A percentile compares a stretch with the other conserved stretches of the same genome.
Conservation (phyloP, 495 filamentous ascomycete species). For the Neurospora sp. region DNA sequence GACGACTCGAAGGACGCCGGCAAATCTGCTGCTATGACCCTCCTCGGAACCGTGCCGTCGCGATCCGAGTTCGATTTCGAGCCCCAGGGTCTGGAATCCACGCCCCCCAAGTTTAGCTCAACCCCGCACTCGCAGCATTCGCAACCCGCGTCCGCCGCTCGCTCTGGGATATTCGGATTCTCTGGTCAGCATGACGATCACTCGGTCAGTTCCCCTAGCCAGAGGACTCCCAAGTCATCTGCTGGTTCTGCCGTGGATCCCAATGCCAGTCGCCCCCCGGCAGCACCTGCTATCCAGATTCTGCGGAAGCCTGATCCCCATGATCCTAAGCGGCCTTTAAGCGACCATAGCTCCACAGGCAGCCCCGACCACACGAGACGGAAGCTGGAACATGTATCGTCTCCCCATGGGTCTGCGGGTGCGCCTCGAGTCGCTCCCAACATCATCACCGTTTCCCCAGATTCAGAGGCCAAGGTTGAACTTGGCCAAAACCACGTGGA, state of each 20-base stretch:
- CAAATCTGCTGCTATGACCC: conserved; percentile 16
- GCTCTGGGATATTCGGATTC: conserved; percentile 13
- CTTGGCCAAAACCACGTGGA: conserved; percentile 1
- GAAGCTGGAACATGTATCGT: conserved; percentile 34
- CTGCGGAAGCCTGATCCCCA: conserved; percentile 28
- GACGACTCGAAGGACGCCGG: conserved; percentile 13
- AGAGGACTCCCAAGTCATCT: conserved; percentile 31
- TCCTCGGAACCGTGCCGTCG: conserved; percentile 18
- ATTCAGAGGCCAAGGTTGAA: conserved; percentile 7
- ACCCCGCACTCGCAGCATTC: conserved; percentile 31
- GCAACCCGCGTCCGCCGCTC: conserved; percentile 19
- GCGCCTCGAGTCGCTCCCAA: conserved; percentile 1
- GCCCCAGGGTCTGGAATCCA: conserved; percentile 22
- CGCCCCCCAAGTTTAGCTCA: conserved; percentile 26
- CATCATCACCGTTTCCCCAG: conserved; percentile 7
- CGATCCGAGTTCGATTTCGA: conserved; percentile 29
- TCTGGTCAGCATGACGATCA: conserved; percentile 15
- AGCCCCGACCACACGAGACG: conserved; percentile 35
- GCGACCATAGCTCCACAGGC: conserved; percentile 25
- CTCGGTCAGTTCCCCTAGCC: conserved; percentile 22
- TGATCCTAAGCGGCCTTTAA: conserved; percentile 29
- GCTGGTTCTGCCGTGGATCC: conserved; percentile 2
- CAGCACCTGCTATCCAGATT: conserved; percentile 22
- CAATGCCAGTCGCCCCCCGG: conserved; percentile 14
- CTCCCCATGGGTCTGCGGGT: conserved; percentile 14